phyloP scores from a whole-genome alignment of 2,329 filamentous ascomycete species.

The Colletotrichum graminicola region DNA sequence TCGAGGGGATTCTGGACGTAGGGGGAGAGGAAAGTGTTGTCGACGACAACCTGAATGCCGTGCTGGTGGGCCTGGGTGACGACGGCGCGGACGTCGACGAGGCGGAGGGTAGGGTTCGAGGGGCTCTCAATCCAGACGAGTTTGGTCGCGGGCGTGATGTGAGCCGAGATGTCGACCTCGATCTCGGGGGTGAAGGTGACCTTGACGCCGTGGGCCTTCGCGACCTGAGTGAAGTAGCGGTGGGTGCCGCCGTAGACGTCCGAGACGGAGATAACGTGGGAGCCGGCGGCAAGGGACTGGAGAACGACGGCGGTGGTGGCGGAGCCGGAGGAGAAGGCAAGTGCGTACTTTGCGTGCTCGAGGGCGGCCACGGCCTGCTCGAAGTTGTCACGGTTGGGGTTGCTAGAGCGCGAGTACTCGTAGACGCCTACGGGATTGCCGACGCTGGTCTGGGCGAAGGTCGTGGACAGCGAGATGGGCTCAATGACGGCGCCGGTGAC shows the following conservation, averaged over 20 bases:
- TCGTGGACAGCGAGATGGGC: slow-evolving; percentile 94
- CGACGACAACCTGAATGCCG: slow-evolving; percentile 95
- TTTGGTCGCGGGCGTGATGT: slow-evolving; percentile 91
- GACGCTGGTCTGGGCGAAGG: slow-evolving; percentile 90
- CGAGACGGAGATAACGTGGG: slow-evolving; percentile 95
- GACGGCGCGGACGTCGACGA: slow-evolving; percentile 93
- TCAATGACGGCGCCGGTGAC: slow-evolving; percentile 95
- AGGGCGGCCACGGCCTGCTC: slow-evolving; percentile 91
- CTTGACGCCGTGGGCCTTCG: slow-evolving; percentile 90
- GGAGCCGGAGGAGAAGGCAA: slow-evolving; percentile 94
- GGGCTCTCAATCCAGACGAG: slow-evolving; percentile 98
- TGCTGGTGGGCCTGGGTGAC: slow-evolving; percentile 85
- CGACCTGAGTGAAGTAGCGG: slow-evolving; percentile 98
- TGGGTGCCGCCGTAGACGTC: slow-evolving; percentile 99
- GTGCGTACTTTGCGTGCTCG: slow-evolving; percentile 90
- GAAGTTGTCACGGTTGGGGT: slow-evolving; percentile 96
- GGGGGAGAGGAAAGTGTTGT: slow-evolving; percentile 97
- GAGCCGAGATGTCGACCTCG: slow-evolving; percentile 84
- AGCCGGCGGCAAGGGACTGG: slow-evolving; percentile 89
- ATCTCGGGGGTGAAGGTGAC: slow-evolving; percentile 96
- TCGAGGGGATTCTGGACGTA: slow-evolving; percentile 97
- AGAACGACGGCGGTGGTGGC: slow-evolving; percentile 94
- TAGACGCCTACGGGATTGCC: slow-evolving; percentile 89
- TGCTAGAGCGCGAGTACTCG: slow-evolving; percentile 94
- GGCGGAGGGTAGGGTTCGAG: slow-evolving; percentile 91